Percentiles rank a stretch among this genome's conserved stretches.
phyloP scores from a whole-genome alignment of 805 yeast genomes.

The Candida schatavii region DNA sequence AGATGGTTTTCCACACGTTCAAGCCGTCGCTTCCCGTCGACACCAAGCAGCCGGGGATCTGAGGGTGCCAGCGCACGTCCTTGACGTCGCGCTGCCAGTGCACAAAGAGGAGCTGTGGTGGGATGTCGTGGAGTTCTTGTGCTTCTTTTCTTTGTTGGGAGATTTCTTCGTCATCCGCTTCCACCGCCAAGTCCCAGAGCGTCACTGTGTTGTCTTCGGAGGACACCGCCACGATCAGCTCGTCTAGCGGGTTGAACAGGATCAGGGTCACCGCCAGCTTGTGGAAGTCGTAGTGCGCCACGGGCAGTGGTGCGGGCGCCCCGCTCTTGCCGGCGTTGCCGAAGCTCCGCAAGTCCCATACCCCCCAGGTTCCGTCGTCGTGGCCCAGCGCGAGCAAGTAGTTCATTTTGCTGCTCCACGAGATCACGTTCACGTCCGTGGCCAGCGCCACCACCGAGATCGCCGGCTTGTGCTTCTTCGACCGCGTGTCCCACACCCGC shows the following conservation, averaged over 20 bases:
- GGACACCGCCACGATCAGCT: slow-evolving; percentile 91
- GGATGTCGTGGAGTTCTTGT: slow-evolving; percentile 81
- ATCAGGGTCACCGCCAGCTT: slow-evolving; percentile 90
- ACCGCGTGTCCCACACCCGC: slow-evolving; percentile 95
- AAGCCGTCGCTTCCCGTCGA: slow-evolving; percentile 96
- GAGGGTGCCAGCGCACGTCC: slow-evolving; percentile 97
- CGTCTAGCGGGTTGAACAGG: slow-evolving; percentile 92
- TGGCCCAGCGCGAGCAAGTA: slow-evolving; percentile 93
- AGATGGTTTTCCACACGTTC: slow-evolving; percentile 93
- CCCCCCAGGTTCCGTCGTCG: slow-evolving; percentile 96
- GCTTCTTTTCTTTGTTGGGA: slow-evolving; percentile 77
- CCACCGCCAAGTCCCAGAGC: slow-evolving; percentile 96
- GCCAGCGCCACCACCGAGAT: slow-evolving; percentile 75
- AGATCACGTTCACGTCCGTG: slow-evolving; percentile 88
- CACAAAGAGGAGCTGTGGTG: slow-evolving; percentile 92
- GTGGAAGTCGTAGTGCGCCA: slow-evolving; percentile 94
- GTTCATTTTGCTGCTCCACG: slow-evolving; percentile 88
- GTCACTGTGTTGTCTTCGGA: slow-evolving; percentile 97
- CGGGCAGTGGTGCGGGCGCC: slow-evolving; percentile 87
- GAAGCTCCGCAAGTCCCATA: slow-evolving; percentile 93
- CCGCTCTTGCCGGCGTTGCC: slow-evolving; percentile 42
- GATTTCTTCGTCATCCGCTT: slow-evolving; percentile 97
- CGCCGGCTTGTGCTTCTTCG: slow-evolving; percentile 89
- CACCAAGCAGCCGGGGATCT: slow-evolving; percentile 92
- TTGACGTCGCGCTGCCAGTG: slow-evolving; percentile 98